These are phyloP conservation scores for Lecanicillium sp. DNA, from an alignment of 2,329 filamentous ascomycete species.

Conservation along the genomic window DNA sequence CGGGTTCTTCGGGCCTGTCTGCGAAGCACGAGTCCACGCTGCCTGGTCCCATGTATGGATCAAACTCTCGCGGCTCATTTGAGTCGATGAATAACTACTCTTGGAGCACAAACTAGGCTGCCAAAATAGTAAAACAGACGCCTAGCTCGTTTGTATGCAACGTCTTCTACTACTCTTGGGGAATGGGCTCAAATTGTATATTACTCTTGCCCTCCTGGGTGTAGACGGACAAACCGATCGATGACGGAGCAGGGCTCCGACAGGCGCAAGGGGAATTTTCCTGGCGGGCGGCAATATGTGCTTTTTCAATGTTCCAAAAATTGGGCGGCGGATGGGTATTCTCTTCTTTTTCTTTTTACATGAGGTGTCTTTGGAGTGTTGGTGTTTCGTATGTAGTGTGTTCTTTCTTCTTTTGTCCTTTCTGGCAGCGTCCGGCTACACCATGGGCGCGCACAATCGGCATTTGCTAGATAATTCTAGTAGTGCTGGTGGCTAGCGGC, in stretches of 20 bases:
- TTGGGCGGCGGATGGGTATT: slow-evolving; percentile 7
- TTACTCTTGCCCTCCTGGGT: neutral
- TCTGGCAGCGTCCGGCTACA: neutral
- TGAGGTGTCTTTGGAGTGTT: slow-evolving; percentile 4
- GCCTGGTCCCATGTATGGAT: slow-evolving; percentile 29
- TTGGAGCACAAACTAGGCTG: slow-evolving; percentile 41
- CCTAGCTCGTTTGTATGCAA: too few relatives aligned
- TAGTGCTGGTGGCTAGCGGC: too few relatives aligned
- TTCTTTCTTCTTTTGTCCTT: slow-evolving; percentile 7
- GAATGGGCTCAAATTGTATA: slow-evolving; percentile 8
- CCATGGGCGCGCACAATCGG: too few relatives aligned
- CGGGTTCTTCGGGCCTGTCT: slow-evolving; percentile 21
- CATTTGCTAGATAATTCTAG: too few relatives aligned
- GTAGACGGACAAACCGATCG: too few relatives aligned
- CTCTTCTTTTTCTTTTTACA: slow-evolving; percentile 7
- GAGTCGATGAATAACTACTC: slow-evolving; percentile 48
- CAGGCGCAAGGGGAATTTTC: neutral
- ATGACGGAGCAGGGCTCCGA: too few relatives aligned
- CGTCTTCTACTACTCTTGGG: slow-evolving; percentile 3
- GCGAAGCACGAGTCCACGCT: slow-evolving; percentile 29
- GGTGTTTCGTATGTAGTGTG: slow-evolving; percentile 3
- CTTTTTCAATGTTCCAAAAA: slow-evolving; percentile 4
- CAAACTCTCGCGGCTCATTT: slow-evolving; percentile 34
- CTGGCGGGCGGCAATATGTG: neutral
- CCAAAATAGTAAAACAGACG: neutral